These are phyloP conservation scores for Whalleya microplaca DNA, from an alignment of 2,329 filamentous ascomycete species.

Conservation along the genomic window DNA sequence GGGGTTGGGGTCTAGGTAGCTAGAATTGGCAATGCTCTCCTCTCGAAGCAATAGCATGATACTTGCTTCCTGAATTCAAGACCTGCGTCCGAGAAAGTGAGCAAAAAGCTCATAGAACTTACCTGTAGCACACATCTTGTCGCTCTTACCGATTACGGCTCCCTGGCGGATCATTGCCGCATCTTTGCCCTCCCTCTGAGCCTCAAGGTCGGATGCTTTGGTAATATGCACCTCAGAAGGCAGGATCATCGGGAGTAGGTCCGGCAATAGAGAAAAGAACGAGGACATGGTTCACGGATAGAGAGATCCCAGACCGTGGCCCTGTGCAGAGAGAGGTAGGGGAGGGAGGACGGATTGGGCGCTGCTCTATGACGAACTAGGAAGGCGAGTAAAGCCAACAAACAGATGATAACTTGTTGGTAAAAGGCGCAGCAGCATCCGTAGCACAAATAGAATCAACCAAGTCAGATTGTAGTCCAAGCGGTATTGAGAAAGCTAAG, in stretches of 20 bases:
- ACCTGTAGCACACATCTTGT: slow-evolving; percentile 70
- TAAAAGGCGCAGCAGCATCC: neutral
- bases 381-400: neutral
- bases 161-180: slow-evolving; percentile 44
- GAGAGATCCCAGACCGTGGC: neutral
- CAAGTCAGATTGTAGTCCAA: neutral
- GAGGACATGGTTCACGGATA: slow-evolving; percentile 46
- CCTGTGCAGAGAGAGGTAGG: neutral
- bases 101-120: slow-evolving; percentile 34
- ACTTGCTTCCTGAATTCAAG: slow-evolving; percentile 3
- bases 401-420: neutral
- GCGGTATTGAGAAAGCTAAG: neutral
- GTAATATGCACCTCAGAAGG: slow-evolving; percentile 62
- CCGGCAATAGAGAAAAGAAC: slow-evolving; percentile 58
- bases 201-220: slow-evolving; percentile 48
- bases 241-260: slow-evolving; percentile 63
- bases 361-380: slow-evolving; percentile 1
- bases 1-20: slow-evolving; percentile 2
- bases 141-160: slow-evolving; percentile 67
- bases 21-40: neutral
- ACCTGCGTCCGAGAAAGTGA: slow-evolving; percentile 2
- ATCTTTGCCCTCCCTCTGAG: slow-evolving; percentile 38
- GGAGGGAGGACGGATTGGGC: neutral
- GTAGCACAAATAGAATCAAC: neutral
- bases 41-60: slow-evolving; percentile 1